Percentiles rank a stretch among this genome's conserved stretches.
These are phyloP conservation scores for Tripterygium wilfordii DNA, from an alignment of 177 flowering plant genomes.

Conservation along the genomic window DNA sequence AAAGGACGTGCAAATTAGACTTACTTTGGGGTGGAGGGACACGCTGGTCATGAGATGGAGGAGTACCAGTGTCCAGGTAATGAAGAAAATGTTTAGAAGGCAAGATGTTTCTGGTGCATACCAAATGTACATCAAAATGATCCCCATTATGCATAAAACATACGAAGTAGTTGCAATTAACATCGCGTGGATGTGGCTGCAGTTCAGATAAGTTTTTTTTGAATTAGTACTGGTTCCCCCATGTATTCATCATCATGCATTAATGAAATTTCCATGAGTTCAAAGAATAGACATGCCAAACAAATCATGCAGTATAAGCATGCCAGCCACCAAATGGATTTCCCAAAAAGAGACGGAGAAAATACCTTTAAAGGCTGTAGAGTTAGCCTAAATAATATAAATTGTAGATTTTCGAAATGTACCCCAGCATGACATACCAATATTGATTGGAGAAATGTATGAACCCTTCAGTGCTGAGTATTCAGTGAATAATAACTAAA, in stretches of 20 bases:
- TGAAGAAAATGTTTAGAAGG: constrained; percentile 71
- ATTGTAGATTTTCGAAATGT: no score
- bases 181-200: constrained; percentile 69
- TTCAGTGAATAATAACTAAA: no score
- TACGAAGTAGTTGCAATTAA: constrained; percentile 55
- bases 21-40: constrained; percentile 76
- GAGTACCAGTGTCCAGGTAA: constrained; percentile 79
- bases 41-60: constrained; percentile 84
- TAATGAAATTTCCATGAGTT: background rate
- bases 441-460: no score
- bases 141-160: constrained; percentile 55
- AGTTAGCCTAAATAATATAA: no score
- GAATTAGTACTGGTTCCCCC: background rate
- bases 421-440: no score
- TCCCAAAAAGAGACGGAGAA: no score
- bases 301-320: no score
- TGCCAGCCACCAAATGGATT: no score
- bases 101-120: constrained; percentile 70
- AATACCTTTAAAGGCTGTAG: no score
- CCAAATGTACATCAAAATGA: constrained; percentile 83
- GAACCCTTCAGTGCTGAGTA: no score
- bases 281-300: no score
- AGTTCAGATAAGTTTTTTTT: constrained; percentile 5
- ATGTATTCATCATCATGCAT: no score
- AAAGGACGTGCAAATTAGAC: constrained; percentile 7